Conservation (phyloP, 2,329 filamentous ascomycete genomes). For the Diaporthe sp. region DNA sequence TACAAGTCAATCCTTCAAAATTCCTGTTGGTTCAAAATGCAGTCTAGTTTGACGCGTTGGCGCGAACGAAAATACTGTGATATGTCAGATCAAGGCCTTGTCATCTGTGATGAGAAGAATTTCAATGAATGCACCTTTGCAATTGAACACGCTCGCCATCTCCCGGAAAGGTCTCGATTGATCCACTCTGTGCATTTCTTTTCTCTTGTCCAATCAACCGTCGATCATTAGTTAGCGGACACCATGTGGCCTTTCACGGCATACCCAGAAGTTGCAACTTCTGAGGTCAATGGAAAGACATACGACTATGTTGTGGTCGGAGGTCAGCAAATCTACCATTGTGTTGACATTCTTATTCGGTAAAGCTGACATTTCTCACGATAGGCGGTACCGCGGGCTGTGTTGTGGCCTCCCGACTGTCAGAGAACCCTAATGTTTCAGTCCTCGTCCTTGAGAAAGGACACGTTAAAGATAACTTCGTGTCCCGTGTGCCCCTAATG, state of each 20-base stretch:
- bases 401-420: constrained; percentile 56
- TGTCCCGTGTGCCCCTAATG: constrained; percentile 45
- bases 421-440: constrained; percentile 47
- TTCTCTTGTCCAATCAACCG: neutral
- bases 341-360: accelerated
- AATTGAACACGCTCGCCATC: neutral
- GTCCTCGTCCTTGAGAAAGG: constrained; percentile 53
- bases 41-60: neutral
- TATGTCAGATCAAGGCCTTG: neutral
- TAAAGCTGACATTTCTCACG: neutral
- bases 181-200: neutral
- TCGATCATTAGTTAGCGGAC: neutral
- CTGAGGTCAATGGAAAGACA: neutral
- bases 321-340: neutral
- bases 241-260: constrained; percentile 12
- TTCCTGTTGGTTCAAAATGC: neutral
- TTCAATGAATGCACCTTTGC: neutral
- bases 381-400: constrained; percentile 59
- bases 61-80: neutral
- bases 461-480: constrained; percentile 41
- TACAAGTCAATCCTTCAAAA: neutral
- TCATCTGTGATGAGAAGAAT: neutral
- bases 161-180: neutral
- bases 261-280: neutral
- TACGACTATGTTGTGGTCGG: constrained; percentile 27